These are phyloP conservation scores for Phytophthora pisi DNA, from an alignment of 352 stramenopile genomes.

Conservation along the genomic window DNA sequence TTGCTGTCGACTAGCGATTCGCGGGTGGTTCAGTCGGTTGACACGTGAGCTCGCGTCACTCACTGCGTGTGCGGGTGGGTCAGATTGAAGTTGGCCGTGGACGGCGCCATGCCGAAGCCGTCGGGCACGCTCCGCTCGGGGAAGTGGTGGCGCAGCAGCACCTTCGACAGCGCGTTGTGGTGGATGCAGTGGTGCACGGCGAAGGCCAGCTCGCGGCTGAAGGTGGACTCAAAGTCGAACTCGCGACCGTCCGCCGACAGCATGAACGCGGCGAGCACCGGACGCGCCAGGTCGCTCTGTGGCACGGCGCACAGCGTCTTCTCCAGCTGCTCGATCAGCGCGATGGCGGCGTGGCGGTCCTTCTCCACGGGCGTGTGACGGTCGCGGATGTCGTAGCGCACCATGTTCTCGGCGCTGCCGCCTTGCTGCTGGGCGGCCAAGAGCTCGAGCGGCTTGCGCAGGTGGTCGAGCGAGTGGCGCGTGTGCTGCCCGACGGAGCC, in stretches of 20 bases:
- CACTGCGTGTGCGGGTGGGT: slow-evolving; percentile 5
- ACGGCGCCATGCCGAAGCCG: slow-evolving; percentile 79
- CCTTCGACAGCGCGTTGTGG: slow-evolving; percentile 83
- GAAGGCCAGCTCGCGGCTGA: slow-evolving; percentile 82
- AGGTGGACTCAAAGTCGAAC: slow-evolving; percentile 71
- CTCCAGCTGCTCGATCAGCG: slow-evolving; percentile 61
- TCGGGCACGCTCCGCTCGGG: slow-evolving; percentile 46
- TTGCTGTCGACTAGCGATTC: too few relatives aligned
- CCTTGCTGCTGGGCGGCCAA: slow-evolving; percentile 9
- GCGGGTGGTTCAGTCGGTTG: too few relatives aligned
- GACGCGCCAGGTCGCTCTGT: slow-evolving; percentile 29
- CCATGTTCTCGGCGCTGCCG: slow-evolving; percentile 16
- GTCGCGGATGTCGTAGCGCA: slow-evolving; percentile 77
- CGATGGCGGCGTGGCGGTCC: slow-evolving; percentile 56
- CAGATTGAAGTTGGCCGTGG: slow-evolving; percentile 63
- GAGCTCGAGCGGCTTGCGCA: slow-evolving; percentile 71
- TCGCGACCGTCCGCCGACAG: slow-evolving; percentile 73
- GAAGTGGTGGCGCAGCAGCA: slow-evolving; percentile 76
- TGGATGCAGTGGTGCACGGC: slow-evolving; percentile 88
- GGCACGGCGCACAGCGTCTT: slow-evolving; percentile 34
- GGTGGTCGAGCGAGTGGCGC: slow-evolving; percentile 81
- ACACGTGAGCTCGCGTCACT: too few relatives aligned
- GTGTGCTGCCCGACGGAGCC: slow-evolving; percentile 75
- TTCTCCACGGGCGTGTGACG: slow-evolving; percentile 71
- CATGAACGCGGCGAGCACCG: slow-evolving; percentile 75